A percentile compares a stretch with the other conserved stretches of the same genome.
Evolutionary conservation across 306 rosid genomes (phyloP).

Genomic region (Gleditsia sinensis): DNA sequence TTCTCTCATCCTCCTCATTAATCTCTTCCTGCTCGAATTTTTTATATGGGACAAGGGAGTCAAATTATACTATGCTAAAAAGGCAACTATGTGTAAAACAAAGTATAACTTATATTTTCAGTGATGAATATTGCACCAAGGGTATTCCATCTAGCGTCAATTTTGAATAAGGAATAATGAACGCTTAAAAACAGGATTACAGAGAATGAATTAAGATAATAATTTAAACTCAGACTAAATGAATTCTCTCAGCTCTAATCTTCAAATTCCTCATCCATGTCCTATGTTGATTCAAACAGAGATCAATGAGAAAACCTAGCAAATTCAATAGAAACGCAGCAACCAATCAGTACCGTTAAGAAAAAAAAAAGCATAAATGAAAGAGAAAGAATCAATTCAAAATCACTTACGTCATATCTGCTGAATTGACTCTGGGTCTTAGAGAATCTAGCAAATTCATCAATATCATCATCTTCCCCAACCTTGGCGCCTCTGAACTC

Average conservation of each 20-base stretch:
- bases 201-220: not conserved
- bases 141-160: not conserved
- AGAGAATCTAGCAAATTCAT: constrained; percentile 61
- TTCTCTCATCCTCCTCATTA: constrained; percentile 68
- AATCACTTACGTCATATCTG: constrained; percentile 48
- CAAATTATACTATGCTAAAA: not conserved
- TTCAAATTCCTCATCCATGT: not conserved
- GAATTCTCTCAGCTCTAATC: not conserved
- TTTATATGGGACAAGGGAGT: not conserved
- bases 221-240: not conserved
- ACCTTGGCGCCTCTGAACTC: constrained; percentile 35
- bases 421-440: constrained; percentile 57
- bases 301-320: no score
- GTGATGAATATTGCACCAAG: not conserved
- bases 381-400: not conserved
- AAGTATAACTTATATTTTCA: not conserved
- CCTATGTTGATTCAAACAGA: no score
- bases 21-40: constrained; percentile 57
- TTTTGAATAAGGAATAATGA: not conserved
- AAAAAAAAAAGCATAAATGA: not conserved
- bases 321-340: constrained; percentile 1
- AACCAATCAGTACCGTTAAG: not conserved
- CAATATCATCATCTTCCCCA: constrained; percentile 54
- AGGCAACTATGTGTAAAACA: not conserved
- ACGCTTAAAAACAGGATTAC: not conserved